A percentile compares a stretch with the other conserved stretches of the same genome.
Conservation (phyloP, 805 yeast species). For the Candida incommunis region DNA sequence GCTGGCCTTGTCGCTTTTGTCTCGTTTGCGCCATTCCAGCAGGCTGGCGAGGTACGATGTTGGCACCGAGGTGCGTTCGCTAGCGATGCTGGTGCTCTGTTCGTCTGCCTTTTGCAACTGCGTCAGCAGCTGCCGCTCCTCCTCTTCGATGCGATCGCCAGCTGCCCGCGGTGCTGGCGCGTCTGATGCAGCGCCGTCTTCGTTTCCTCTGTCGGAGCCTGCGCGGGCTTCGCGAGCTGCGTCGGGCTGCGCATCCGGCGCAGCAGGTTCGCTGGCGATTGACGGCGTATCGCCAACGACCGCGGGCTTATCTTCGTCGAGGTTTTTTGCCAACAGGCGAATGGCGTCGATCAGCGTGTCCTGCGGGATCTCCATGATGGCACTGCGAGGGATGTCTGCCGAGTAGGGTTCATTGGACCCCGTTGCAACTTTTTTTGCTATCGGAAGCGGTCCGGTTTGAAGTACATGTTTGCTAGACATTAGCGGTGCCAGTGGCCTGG, state of each 20-base stretch:
- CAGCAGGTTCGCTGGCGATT: not conserved
- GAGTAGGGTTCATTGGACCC: no score
- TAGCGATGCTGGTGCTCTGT: not conserved
- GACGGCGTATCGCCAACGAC: no score
- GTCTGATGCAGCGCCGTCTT: not conserved
- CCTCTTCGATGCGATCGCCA: not conserved
- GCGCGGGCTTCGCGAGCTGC: not conserved
- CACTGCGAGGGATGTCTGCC: no score
- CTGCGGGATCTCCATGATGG: not conserved
- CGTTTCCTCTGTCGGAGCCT: not conserved
- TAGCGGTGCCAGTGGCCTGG: no score
- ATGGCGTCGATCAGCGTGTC: not conserved
- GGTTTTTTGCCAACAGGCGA: not conserved
- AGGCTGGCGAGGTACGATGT: not conserved
- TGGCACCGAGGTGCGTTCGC: not conserved
- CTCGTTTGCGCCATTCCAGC: no score
- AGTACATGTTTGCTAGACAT: not conserved
- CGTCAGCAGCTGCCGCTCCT: not conserved
- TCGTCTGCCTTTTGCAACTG: not conserved
- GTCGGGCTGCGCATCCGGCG: not conserved
- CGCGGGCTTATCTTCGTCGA: not conserved
- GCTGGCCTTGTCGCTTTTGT: not conserved
- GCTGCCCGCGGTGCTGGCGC: not conserved
- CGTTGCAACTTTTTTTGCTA: no score
- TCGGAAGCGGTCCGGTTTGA: not conserved